Conservation (phyloP, 2,329 filamentous ascomycete genomes). For the Aspergillus caelatus region DNA sequence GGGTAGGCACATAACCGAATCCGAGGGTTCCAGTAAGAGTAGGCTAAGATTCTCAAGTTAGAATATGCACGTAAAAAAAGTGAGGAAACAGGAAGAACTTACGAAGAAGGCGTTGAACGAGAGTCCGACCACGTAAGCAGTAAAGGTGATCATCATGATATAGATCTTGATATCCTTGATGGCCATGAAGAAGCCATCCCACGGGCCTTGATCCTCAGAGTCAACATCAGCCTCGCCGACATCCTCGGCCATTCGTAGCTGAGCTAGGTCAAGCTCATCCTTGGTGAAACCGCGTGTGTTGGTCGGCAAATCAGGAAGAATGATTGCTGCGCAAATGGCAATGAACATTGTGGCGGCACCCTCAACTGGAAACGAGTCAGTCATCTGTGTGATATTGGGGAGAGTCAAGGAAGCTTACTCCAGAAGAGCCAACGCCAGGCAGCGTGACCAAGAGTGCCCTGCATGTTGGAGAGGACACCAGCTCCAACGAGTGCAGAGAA, state of each 20-base stretch:
- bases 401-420: conserved; percentile 56
- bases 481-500: conserved; percentile 69
- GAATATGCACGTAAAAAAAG: background rate
- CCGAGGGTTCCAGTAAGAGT: conserved; percentile 70
- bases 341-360: conserved; percentile 66
- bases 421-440: conserved; percentile 54
- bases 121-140: background rate
- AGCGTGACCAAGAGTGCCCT: conserved; percentile 46
- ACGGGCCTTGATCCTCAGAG: conserved; percentile 54
- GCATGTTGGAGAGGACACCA: conserved; percentile 68
- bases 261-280: conserved; percentile 60
- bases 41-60: conserved; percentile 26
- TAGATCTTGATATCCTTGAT: conserved; percentile 64
- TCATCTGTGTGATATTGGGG: background rate
- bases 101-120: background rate
- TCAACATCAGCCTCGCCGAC: conserved; percentile 65
- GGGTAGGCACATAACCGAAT: conserved; percentile 62
- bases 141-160: conserved; percentile 50
- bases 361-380: conserved; percentile 52
- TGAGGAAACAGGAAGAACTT: background rate
- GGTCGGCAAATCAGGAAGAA: conserved; percentile 70
- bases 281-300: conserved; percentile 63
- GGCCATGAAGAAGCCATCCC: conserved; percentile 58
- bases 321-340: conserved; percentile 59
- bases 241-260: conserved; percentile 66